A percentile compares a stretch with the other conserved stretches of the same genome.
phyloP scores from a whole-genome alignment of 495 filamentous ascomycete genomes.

The Lepidopterella palustris region DNA sequence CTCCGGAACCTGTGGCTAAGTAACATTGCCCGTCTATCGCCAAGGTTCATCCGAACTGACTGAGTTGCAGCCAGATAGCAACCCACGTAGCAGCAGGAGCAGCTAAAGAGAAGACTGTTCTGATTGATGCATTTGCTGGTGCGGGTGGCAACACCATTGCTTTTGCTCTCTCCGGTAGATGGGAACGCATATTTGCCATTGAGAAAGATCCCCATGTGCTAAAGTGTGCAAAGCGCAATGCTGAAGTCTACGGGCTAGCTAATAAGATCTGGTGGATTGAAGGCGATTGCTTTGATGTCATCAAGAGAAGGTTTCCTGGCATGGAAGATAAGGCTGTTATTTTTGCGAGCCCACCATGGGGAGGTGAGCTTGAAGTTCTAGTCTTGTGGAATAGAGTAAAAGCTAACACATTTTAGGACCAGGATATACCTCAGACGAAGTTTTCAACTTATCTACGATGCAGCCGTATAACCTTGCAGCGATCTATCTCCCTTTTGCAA shows the following conservation, averaged over 20 bases:
- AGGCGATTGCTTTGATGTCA: constrained; percentile 70
- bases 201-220: constrained; percentile 73
- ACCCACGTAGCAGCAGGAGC: constrained; percentile 53
- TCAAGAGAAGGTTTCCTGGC: constrained; percentile 31
- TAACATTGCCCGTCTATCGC: constrained; percentile 39
- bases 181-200: constrained; percentile 77
- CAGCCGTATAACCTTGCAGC: constrained; percentile 67
- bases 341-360: constrained; percentile 94
- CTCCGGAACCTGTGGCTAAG: constrained; percentile 83
- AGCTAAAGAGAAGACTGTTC: constrained; percentile 47
- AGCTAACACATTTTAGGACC: constrained; percentile 47
- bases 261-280: constrained; percentile 76
- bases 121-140: constrained; percentile 86
- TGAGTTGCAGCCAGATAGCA: constrained; percentile 62
- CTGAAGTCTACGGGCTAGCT: constrained; percentile 73
- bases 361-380: constrained; percentile 48
- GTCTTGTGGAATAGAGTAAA: background rate
- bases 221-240: constrained; percentile 87
- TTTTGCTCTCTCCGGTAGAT: constrained; percentile 70
- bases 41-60: background rate
- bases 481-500: constrained; percentile 55
- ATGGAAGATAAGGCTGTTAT: constrained; percentile 48
- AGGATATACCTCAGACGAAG: constrained; percentile 63
- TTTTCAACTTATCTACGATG: constrained; percentile 87
- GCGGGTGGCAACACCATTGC: constrained; percentile 94